phyloP scores from a whole-genome alignment of 345 rosid genomes.

The Boechera retrofracta region DNA sequence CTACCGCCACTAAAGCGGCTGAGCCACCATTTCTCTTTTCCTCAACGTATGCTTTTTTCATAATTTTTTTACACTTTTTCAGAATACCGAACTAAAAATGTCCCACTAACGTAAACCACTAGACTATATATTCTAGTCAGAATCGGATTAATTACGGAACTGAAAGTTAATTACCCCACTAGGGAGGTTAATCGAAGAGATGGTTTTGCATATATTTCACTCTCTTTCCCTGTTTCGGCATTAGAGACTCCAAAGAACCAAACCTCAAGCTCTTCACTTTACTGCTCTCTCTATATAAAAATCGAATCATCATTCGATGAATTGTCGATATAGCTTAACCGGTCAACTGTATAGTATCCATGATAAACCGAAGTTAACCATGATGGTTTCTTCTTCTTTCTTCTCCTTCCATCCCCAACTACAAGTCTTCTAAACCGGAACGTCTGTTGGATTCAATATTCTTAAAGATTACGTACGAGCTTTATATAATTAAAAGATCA shows the following conservation, averaged over 20 bases:
- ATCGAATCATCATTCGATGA: slow-evolving; percentile 48
- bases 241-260: slow-evolving; percentile 75
- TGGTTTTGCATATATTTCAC: slow-evolving; percentile 65
- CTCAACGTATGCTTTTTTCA: slow-evolving; percentile 56
- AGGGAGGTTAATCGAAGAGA: slow-evolving; percentile 53
- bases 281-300: slow-evolving; percentile 69
- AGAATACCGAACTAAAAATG: slow-evolving; percentile 53
- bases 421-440: slow-evolving; percentile 52
- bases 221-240: slow-evolving; percentile 53
- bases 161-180: slow-evolving; percentile 47
- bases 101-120: background rate
- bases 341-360: slow-evolving; percentile 62
- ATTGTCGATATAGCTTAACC: slow-evolving; percentile 34
- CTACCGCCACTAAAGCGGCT: slow-evolving; percentile 66
- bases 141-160: too few species aligned
- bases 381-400: slow-evolving; percentile 55
- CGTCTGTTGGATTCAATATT: slow-evolving; percentile 47
- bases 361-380: slow-evolving; percentile 72
- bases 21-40: slow-evolving; percentile 41
- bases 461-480: background rate
- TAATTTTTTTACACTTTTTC: slow-evolving; percentile 58
- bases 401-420: slow-evolving; percentile 39
- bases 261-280: slow-evolving; percentile 59
- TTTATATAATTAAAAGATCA: background rate
- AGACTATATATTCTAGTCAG: background rate